Conservation (phyloP, 306 rosid genomes). For the Begonia loranthoides region DNA sequence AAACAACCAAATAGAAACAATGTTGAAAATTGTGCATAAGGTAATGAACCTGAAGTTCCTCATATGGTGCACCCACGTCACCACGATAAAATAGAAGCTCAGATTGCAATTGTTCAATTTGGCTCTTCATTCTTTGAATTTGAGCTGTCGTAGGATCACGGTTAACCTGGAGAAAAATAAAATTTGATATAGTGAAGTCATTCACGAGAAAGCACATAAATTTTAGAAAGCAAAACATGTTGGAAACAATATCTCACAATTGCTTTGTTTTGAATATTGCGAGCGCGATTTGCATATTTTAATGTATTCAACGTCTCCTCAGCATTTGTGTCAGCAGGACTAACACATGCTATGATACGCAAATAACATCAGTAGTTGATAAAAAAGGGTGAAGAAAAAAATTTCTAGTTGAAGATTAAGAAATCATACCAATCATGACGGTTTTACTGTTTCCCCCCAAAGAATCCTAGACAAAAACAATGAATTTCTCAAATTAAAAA, state of each 20-base stretch:
- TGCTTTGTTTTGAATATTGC: constrained; percentile 94
- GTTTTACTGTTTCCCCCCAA: constrained; percentile 99
- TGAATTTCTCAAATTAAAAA: no score
- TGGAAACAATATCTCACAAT: constrained; percentile 40
- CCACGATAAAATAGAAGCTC: constrained; percentile 74
- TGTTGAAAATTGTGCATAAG: constrained; percentile 1
- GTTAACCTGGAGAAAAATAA: constrained; percentile 44
- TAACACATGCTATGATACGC: constrained; percentile 66
- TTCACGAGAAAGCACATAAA: neutral
- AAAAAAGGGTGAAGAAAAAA: neutral
- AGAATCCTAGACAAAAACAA: constrained; percentile 42
- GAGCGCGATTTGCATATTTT: constrained; percentile 98
- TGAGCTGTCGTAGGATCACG: constrained; percentile 88
- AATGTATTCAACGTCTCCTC: constrained; percentile 92
- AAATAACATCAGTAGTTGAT: constrained; percentile 3
- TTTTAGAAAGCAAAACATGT: neutral
- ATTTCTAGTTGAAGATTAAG: constrained; percentile 5
- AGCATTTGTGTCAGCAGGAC: constrained; percentile 98
- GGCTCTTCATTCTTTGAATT: constrained; percentile 65
- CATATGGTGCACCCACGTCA: constrained; percentile 55
- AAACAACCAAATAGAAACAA: constrained; percentile 5
- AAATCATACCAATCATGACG: constrained; percentile 81
- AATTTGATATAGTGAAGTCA: constrained; percentile 4
- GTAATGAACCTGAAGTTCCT: constrained; percentile 68
- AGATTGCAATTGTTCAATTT: constrained; percentile 81